Percentiles rank a stretch among this genome's conserved stretches.
Conservation (phyloP, 257 asterid genomes). For the Solanum habrochaites region DNA sequence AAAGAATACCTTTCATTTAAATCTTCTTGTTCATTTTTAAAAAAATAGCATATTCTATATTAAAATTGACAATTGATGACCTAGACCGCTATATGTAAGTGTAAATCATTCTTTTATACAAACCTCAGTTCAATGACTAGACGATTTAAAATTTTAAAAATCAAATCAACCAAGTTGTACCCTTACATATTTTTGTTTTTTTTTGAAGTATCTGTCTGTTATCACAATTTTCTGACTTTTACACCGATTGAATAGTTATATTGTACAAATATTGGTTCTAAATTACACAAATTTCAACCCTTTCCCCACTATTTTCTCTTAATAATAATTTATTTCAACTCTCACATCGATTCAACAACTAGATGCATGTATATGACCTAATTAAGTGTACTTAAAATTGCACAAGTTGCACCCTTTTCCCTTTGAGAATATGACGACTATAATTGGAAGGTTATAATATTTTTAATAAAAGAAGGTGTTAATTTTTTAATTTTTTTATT, state of each 20-base stretch:
- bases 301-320: not conserved
- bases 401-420: not conserved
- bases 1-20: not conserved
- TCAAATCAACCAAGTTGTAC: not conserved
- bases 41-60: not conserved
- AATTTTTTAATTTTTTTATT: not conserved
- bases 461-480: not conserved
- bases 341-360: not conserved
- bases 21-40: not conserved
- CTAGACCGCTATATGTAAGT: too few species aligned
- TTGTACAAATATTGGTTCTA: not conserved
- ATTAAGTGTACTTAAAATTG: not conserved
- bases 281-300: not conserved
- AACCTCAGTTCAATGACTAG: too few species aligned
- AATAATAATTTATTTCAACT: not conserved
- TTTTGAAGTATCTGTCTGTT: not conserved
- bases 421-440: not conserved
- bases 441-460: not conserved
- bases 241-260: not conserved
- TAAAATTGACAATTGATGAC: not conserved
- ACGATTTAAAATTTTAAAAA: not conserved
- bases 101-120: not conserved
- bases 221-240: not conserved
- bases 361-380: not conserved
- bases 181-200: not conserved